phyloP scores from a whole-genome alignment of 305 asterid genomes.

The Euphrasia arctica region DNA sequence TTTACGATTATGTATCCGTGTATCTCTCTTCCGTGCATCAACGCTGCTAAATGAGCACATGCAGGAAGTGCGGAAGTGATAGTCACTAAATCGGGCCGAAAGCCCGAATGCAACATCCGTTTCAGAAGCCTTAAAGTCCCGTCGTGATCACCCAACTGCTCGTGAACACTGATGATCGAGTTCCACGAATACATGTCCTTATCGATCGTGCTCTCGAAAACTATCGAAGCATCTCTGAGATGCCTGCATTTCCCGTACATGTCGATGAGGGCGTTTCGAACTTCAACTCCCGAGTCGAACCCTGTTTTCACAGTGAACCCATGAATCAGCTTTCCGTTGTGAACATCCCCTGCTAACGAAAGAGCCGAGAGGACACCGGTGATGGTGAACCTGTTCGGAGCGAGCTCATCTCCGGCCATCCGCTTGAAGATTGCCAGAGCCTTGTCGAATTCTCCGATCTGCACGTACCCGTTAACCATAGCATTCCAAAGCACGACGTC shows the following conservation, averaged over 20 bases:
- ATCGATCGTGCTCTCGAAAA: conserved; percentile 44
- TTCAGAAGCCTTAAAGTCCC: conserved; percentile 53
- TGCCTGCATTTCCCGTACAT: conserved; percentile 80
- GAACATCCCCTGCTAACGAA: conserved; percentile 47
- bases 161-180: conserved; percentile 66
- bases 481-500: conserved; percentile 81
- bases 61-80: conserved; percentile 74
- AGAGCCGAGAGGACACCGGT: conserved; percentile 71
- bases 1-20: conserved; percentile 57
- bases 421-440: conserved; percentile 49
- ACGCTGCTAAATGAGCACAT: conserved; percentile 57
- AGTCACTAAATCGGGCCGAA: conserved; percentile 70
- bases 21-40: conserved; percentile 68
- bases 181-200: conserved; percentile 90
- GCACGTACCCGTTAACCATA: conserved; percentile 74
- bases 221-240: conserved; percentile 42
- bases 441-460: conserved; percentile 45
- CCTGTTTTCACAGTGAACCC: conserved; percentile 55
- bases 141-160: conserved; percentile 74
- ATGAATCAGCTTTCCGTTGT: conserved; percentile 55
- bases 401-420: conserved; percentile 43
- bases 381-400: conserved; percentile 51
- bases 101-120: conserved; percentile 47
- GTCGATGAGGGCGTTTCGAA: conserved; percentile 67
- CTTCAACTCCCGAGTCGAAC: conserved; percentile 43